Base-by-base conservation (phyloP, 129 eudicot genomes). In the Lactuca saligna region DNA sequence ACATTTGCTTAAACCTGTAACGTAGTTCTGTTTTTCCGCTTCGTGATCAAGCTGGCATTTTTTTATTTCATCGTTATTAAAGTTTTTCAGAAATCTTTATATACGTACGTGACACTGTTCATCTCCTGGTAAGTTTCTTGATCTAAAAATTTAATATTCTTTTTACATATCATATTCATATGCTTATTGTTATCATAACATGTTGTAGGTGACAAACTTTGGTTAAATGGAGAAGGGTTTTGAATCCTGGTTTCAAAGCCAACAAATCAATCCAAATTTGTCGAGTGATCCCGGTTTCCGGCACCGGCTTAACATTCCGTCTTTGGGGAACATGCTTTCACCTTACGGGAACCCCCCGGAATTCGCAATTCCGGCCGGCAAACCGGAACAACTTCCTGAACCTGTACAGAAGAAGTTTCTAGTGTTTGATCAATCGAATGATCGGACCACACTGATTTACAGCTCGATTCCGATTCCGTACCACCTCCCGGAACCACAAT, bases 1-100 rank as follows among this genome's bases (percentile, higher is more conserved):
- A 46, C 95, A 82, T 33, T 78, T 93, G 80, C 90, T 93, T 25
- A 93, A 89, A 72, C 98, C 96, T 54, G 95, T 93, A 7, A 89
- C 98, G 98, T 89, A 89, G 98, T 70, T 61, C 61, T 48, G 20
- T 74, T 78, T 77, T 65, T 37, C 38, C 38, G 38, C 16, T 71
- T 61, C 70, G 82, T 70, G 75, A 78, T 83, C 83, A 79, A 79
- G 87, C 91, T 86, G 88, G 86, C 77, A 69, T 80, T 34, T 77
- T 81, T 75, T 72, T 70, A 81, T 85, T 80, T 17, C 55, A 53
- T 68, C 53, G 57, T 80, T 84, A 49, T 69, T 70, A 74, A 68
- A 88, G 78, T 76, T 77, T 66, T 54, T 71, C 65, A 64, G 71
- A 61, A 73, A 74, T 79, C 84, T 67, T 73, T 70, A 62, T 51